Base-by-base conservation (phyloP, 208 protist species). In the Acanthamoeba castellanii region DNA sequence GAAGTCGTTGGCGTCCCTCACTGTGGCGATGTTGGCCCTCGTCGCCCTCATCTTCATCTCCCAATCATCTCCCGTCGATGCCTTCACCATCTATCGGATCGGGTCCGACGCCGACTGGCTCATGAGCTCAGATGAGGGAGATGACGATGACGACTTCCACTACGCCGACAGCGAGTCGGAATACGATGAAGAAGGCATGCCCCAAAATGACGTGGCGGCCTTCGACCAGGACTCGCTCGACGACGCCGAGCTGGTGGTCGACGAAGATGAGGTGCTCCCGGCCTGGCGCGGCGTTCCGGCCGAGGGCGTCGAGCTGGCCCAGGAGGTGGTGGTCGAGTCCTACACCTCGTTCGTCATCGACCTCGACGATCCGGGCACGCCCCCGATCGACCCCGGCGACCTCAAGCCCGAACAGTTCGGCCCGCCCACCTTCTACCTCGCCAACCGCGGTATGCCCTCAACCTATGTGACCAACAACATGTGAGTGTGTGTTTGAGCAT, bases 321-420 rank as follows among this genome's bases (percentile, higher is more conserved):
- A 78, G 70, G 70, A 78, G 27, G 25, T 11, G 13, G 34, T 78
- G 30, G 11, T 42, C 34, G 20, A 78, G 11, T 22, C 70, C 14
- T 78, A 22, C 37, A 50, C 70, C 70, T 78, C 70, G 20, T 78
- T 78, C 37, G 37, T 78, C 70, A n/a, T 78, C 34, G 70, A 78
- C n/a, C 70, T 78, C 70, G 70, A 78, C 37, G 70, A 78, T 0
- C 70, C 70, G 4, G 32, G 6, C 20, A n/a, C 7, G 7, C 61
- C 61, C 8, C 11, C n/a, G 30, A 25, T 0, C 70, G 34, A 50
- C 8, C n/a, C 9, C 13, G 70, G 37, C 70, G 14, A 22, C 16
- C 37, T 50, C 37, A 78, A 78, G 70, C 13, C 70, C 16, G 70
- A 78, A 13, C 70, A 78, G 70, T 78, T 78, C 32, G 70, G 70